Percentiles rank a stretch among this genome's conserved stretches.
Conservation (phyloP, 768 basidiomycete species). For the Auricularia sp. region DNA sequence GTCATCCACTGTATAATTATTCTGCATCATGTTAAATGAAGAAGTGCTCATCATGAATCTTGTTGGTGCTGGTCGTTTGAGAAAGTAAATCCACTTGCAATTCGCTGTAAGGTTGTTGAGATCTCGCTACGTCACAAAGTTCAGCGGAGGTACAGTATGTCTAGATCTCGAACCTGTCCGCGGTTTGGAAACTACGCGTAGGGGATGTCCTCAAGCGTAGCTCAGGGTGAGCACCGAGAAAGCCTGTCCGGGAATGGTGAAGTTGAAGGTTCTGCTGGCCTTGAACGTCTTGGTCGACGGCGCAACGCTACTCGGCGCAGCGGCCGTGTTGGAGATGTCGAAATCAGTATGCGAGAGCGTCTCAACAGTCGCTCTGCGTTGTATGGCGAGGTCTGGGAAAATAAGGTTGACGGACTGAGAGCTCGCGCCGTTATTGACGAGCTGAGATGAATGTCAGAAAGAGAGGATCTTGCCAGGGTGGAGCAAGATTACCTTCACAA, state of each 20-base stretch:
- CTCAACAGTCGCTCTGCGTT: slow-evolving; percentile 46
- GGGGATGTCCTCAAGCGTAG: background rate
- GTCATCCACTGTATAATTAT: background rate
- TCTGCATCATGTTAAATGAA: background rate
- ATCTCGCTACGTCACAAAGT: no score
- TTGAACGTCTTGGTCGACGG: slow-evolving; percentile 29
- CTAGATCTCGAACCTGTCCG: no score
- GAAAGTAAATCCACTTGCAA: background rate
- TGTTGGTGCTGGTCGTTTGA: background rate
- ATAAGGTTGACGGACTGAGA: background rate
- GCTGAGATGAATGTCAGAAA: background rate
- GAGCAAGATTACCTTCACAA: slow-evolving; percentile 43
- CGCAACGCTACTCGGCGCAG: slow-evolving; percentile 35
- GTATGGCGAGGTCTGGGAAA: background rate
- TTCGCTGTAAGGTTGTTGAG: no score
- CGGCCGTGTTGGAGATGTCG: slow-evolving; percentile 48
- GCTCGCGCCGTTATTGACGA: background rate
- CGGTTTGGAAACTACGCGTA: no score
- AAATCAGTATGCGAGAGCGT: slow-evolving; percentile 38
- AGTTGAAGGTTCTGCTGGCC: slow-evolving; percentile 11
- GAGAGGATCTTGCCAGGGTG: background rate
- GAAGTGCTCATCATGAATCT: background rate
- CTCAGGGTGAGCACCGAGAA: slow-evolving; percentile 18
- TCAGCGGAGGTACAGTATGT: no score
- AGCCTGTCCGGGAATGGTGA: slow-evolving; percentile 35